A percentile compares a stretch with the other conserved stretches of the same genome.
Conservation (phyloP, 345 rosid species). For the Arabis hirsuta region DNA sequence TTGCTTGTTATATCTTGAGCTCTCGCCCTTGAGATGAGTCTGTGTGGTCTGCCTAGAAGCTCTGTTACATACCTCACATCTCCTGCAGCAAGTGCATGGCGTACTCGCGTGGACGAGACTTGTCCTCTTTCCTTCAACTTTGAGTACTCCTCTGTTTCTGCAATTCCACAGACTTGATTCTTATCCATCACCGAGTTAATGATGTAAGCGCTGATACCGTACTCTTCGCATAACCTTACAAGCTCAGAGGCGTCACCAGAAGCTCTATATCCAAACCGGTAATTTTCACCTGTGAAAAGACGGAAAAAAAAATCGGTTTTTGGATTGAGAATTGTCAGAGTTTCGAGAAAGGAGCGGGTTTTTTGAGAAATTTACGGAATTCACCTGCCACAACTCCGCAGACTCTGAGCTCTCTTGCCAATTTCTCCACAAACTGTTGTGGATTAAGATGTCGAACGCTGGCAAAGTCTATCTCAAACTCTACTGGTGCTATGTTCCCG, state of each 20-base stretch:
- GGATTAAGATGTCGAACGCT: constrained; percentile 79
- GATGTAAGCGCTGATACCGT: constrained; percentile 60
- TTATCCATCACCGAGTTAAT: constrained; percentile 84
- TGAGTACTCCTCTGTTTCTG: constrained; percentile 36
- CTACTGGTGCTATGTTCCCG: constrained; percentile 60
- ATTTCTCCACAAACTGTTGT: constrained; percentile 80
- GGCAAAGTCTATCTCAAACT: constrained; percentile 66
- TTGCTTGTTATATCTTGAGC: constrained; percentile 32
- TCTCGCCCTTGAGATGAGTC: constrained; percentile 54
- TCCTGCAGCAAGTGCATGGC: constrained; percentile 73
- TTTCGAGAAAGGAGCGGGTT: not conserved
- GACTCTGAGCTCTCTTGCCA: constrained; percentile 68
- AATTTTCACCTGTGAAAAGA: constrained; percentile 67
- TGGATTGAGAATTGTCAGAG: not conserved
- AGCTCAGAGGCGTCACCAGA: constrained; percentile 75
- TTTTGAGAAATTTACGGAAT: not conserved
- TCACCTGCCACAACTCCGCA: constrained; percentile 84
- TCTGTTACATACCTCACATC: constrained; percentile 75
- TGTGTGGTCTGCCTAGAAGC: constrained; percentile 77
- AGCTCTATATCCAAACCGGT: constrained; percentile 83
- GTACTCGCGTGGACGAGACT: constrained; percentile 84
- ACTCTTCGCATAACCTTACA: constrained; percentile 64
- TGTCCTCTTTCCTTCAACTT: constrained; percentile 70
- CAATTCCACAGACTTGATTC: constrained; percentile 52
- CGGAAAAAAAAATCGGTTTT: not conserved